phyloP scores from a whole-genome alignment of 2,329 filamentous ascomycete species.

The Verticillium longisporum region DNA sequence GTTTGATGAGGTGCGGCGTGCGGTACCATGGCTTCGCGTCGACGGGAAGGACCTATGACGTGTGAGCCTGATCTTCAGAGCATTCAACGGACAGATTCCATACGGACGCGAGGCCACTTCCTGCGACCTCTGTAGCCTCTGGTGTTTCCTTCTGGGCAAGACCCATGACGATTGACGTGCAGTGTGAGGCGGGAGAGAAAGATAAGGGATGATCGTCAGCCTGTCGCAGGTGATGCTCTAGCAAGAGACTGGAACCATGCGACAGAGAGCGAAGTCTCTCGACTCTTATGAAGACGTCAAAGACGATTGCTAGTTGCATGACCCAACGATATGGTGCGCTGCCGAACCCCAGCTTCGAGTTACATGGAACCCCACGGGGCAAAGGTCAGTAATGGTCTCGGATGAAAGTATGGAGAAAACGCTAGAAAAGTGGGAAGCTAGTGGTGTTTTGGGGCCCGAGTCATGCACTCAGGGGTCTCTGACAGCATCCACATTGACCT shows the following conservation, averaged over 20 bases:
- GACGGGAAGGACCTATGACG: constrained; percentile 27
- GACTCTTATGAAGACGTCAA: not conserved
- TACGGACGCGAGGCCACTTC: not conserved
- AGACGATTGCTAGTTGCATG: not conserved
- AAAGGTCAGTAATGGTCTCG: not conserved
- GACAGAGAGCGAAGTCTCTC: not conserved
- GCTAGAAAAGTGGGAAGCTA: not conserved
- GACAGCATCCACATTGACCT: not conserved
- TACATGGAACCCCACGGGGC: not conserved
- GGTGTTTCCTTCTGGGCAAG: not conserved
- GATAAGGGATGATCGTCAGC: not conserved
- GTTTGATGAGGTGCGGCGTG: constrained; percentile 30
- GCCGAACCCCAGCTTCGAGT: not conserved
- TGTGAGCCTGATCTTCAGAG: not conserved
- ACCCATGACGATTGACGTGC: not conserved
- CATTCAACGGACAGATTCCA: not conserved
- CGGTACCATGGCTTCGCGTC: constrained; percentile 34
- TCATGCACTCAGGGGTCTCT: not conserved
- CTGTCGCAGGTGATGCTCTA: not conserved
- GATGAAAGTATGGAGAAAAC: not conserved
- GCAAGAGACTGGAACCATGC: not conserved
- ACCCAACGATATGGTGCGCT: not conserved
- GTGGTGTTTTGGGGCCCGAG: not conserved
- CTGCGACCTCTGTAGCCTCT: not conserved
- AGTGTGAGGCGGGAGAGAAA: not conserved